Evolutionary conservation across 2,329 filamentous ascomycete genomes (phyloP).

Genomic region (Claviceps humidiphila): DNA sequence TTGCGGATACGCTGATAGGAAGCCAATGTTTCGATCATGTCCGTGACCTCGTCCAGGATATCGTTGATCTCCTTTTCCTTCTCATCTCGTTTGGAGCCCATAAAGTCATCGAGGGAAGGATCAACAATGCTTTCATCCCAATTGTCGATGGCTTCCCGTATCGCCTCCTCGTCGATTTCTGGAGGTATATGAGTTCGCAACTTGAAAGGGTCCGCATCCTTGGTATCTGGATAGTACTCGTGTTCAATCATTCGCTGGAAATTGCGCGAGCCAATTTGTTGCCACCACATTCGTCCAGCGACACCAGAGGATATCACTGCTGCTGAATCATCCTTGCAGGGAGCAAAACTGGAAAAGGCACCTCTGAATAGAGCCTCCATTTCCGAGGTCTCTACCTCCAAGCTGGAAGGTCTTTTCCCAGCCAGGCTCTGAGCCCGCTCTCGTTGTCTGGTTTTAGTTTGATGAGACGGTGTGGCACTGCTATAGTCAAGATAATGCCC

Average conservation of each 20-base stretch:
- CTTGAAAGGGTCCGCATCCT: slow-evolving; percentile 22
- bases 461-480: slow-evolving; percentile 44
- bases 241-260: slow-evolving; percentile 52
- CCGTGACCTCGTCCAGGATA: slow-evolving; percentile 58
- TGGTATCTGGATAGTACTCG: slow-evolving; percentile 29
- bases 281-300: slow-evolving; percentile 65
- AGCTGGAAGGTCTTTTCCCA: slow-evolving; percentile 42
- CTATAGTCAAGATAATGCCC: slow-evolving; percentile 61
- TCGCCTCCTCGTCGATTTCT: slow-evolving; percentile 37
- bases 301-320: slow-evolving; percentile 56
- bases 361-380: slow-evolving; percentile 64
- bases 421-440: slow-evolving; percentile 58
- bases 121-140: slow-evolving; percentile 47
- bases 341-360: slow-evolving; percentile 70
- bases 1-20: slow-evolving; percentile 73
- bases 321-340: slow-evolving; percentile 58
- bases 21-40: slow-evolving; percentile 61
- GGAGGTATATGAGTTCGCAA: slow-evolving; percentile 16
- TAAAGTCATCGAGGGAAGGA: slow-evolving; percentile 40
- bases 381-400: slow-evolving; percentile 48
- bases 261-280: slow-evolving; percentile 50
- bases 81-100: slow-evolving; percentile 39
- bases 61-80: slow-evolving; percentile 58
- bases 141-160: slow-evolving; percentile 41
- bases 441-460: slow-evolving; percentile 49